phyloP scores from a whole-genome alignment of 179 eudicot genomes.

The Silene coronaria region DNA sequence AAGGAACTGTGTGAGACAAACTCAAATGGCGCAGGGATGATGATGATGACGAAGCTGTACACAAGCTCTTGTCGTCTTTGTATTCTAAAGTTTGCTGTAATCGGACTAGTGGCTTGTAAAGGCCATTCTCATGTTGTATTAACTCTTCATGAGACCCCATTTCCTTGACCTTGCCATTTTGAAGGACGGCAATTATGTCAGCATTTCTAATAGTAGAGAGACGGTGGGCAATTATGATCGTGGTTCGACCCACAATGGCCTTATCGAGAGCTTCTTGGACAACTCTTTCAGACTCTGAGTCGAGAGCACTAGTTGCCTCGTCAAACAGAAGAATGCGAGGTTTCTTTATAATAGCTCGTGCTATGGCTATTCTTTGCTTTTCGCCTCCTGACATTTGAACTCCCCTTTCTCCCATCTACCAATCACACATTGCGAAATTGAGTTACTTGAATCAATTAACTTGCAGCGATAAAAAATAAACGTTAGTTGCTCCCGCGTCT shows the following conservation, averaged over 20 bases:
- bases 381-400: constrained; percentile 67
- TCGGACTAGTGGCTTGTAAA: constrained; percentile 41
- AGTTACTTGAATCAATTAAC: too few species aligned
- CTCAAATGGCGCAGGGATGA: too few species aligned
- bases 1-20: constrained; percentile 36
- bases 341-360: constrained; percentile 52
- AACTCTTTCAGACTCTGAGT: constrained; percentile 53
- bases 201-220: constrained; percentile 59
- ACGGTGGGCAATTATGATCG: constrained; percentile 58
- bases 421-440: not conserved
- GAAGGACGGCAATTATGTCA: constrained; percentile 44
- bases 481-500: too few species aligned
- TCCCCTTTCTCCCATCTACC: constrained; percentile 62
- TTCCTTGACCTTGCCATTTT: constrained; percentile 47
- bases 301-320: constrained; percentile 64
- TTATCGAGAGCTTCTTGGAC: constrained; percentile 61
- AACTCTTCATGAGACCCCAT: constrained; percentile 49
- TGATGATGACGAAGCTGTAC: too few species aligned
- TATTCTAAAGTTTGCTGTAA: constrained; percentile 51
- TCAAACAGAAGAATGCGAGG: constrained; percentile 55
- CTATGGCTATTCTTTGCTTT: constrained; percentile 62
- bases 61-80: too few species aligned
- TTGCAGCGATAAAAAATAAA: too few species aligned
- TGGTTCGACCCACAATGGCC: constrained; percentile 55
- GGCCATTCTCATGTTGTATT: constrained; percentile 27